phyloP scores from a whole-genome alignment of 805 yeast species.

The Hanseniaspora lachancei region DNA sequence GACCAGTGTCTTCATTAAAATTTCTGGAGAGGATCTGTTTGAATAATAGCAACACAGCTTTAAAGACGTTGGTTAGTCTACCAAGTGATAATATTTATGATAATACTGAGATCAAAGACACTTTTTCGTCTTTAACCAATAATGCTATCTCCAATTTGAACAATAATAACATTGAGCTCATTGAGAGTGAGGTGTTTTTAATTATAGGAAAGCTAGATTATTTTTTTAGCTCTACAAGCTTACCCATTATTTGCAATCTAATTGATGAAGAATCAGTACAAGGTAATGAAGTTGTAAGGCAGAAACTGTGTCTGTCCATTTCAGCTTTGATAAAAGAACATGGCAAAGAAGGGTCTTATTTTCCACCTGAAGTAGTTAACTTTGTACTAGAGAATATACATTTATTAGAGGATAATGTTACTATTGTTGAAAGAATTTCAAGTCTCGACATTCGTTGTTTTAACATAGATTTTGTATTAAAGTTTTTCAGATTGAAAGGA shows the following conservation, averaged over 20 bases:
- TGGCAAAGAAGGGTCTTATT: neutral
- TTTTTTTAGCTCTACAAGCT: neutral
- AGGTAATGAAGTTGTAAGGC: neutral
- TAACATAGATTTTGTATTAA: constrained; percentile 66
- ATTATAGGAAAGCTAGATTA: neutral
- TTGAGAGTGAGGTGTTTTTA: neutral
- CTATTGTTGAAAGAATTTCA: neutral
- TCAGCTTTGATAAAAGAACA: neutral
- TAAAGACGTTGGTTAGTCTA: constrained; percentile 18
- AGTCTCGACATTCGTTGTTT: constrained; percentile 47
- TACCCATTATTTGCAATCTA: neutral
- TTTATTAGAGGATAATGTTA: neutral
- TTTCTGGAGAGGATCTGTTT: constrained; percentile 16
- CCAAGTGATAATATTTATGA: constrained; percentile 14
- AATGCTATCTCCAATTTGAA: constrained; percentile 22
- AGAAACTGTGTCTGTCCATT: neutral
- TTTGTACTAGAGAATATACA: neutral
- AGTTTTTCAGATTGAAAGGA: constrained; percentile 42
- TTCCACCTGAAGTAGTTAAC: constrained; percentile 2
- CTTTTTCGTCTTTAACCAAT: constrained; percentile 23
- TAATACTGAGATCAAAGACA: constrained; percentile 21
- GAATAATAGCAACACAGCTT: constrained; percentile 15
- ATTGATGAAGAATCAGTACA: neutral
- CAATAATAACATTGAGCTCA: neutral
- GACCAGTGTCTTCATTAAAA: constrained; percentile 22